Evolutionary conservation across 2,329 filamentous ascomycete species (phyloP).

Genomic region (Talaromyces pinophilus): DNA sequence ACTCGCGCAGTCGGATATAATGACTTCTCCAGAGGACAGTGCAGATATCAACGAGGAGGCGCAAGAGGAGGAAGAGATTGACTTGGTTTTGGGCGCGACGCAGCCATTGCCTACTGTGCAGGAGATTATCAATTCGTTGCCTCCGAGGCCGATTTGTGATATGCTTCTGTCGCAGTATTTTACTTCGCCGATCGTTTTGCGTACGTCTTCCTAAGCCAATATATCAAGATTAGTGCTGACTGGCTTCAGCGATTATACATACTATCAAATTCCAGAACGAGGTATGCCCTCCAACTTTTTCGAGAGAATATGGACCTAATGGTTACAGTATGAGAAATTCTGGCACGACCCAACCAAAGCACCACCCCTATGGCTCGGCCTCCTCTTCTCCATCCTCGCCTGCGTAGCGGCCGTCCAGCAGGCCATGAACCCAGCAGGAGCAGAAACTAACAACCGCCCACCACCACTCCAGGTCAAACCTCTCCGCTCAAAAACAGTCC

Average conservation of each 20-base stretch:
- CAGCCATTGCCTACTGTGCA: slow-evolving; percentile 8
- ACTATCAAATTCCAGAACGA: slow-evolving; percentile 23
- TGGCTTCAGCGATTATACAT: slow-evolving; percentile 22
- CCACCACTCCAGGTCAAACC: slow-evolving; percentile 12
- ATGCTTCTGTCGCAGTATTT: slow-evolving; percentile 21
- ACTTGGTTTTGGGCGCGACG: slow-evolving; percentile 20
- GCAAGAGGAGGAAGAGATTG: slow-evolving; percentile 15
- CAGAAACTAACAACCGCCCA: background rate
- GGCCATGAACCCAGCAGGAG: background rate
- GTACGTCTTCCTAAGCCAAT: background rate
- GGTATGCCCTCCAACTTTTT: background rate
- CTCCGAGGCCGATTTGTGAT: slow-evolving; percentile 21
- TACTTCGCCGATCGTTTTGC: slow-evolving; percentile 15
- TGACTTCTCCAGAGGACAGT: slow-evolving; percentile 4
- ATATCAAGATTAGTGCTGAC: background rate
- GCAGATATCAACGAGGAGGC: background rate
- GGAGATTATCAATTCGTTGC: slow-evolving; percentile 21
- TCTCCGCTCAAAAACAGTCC: slow-evolving; percentile 39
- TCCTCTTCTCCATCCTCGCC: slow-evolving; percentile 25
- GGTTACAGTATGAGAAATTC: slow-evolving; percentile 26
- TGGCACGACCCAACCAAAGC: slow-evolving; percentile 25
- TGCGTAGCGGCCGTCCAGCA: slow-evolving; percentile 16
- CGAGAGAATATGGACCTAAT: background rate
- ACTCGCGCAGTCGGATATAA: slow-evolving; percentile 20
- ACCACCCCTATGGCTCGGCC: slow-evolving; percentile 25